These are phyloP conservation scores for Schizonepeta tenuifolia DNA, from an alignment of 257 asterid species.

Conservation along the genomic window DNA sequence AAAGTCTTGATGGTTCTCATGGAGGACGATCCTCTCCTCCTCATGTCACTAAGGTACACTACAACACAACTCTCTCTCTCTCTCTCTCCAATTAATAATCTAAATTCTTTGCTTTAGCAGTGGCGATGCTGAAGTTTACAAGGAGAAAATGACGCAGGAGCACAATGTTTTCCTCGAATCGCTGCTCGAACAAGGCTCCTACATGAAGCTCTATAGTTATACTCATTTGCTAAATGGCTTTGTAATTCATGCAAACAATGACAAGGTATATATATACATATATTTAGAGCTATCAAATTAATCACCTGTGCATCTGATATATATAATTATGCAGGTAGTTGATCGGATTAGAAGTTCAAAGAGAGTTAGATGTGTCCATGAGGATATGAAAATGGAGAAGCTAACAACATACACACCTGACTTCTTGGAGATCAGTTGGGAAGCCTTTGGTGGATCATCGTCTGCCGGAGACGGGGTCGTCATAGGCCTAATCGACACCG, in stretches of 20 bases:
- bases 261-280: slow-evolving; percentile 44
- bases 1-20: slow-evolving; percentile 57
- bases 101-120: not conserved
- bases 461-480: slow-evolving; percentile 63
- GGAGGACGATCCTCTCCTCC: slow-evolving; percentile 52
- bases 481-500: slow-evolving; percentile 73
- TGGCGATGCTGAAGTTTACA: slow-evolving; percentile 31
- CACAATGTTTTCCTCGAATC: slow-evolving; percentile 56
- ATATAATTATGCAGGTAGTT: slow-evolving; percentile 41
- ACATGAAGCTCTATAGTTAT: slow-evolving; percentile 65
- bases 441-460: slow-evolving; percentile 52
- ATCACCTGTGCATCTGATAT: not conserved
- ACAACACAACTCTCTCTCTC: no score
- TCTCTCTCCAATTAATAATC: no score
- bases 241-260: slow-evolving; percentile 48
- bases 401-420: slow-evolving; percentile 72
- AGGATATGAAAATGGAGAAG: slow-evolving; percentile 61
- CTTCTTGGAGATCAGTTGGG: slow-evolving; percentile 66
- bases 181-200: slow-evolving; percentile 42
- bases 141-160: slow-evolving; percentile 33
- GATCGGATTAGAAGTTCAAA: slow-evolving; percentile 39
- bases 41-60: slow-evolving; percentile 26
- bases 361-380: slow-evolving; percentile 52
- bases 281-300: no score
- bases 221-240: slow-evolving; percentile 71